Percentiles rank a stretch among this genome's conserved stretches.
Conservation (phyloP, 169 alveolate species). For the Plasmodium gonderi region DNA sequence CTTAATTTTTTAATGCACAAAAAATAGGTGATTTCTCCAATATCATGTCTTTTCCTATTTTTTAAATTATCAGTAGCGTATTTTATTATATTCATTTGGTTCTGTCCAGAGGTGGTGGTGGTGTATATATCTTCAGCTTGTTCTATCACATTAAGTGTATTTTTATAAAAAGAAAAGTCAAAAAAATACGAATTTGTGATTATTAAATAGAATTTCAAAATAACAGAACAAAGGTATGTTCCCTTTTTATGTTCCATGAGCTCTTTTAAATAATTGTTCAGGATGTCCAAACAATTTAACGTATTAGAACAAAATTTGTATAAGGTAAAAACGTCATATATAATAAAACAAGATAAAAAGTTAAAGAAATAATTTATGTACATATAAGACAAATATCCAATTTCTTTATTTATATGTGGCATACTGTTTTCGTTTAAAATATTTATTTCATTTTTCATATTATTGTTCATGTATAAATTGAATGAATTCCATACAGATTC, state of each 20-base stretch:
- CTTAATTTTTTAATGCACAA: constrained; percentile 45
- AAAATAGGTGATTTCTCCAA: constrained; percentile 20
- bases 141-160: not conserved
- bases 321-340: constrained; percentile 38
- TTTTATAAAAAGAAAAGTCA: constrained; percentile 64
- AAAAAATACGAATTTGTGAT: constrained; percentile 42
- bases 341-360: constrained; percentile 34
- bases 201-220: constrained; percentile 48
- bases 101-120: not conserved
- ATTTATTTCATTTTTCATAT: not conserved
- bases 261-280: constrained; percentile 29
- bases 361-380: constrained; percentile 50
- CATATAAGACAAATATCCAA: constrained; percentile 53
- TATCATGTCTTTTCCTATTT: not conserved
- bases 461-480: constrained; percentile 10
- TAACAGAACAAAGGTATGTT: constrained; percentile 8
- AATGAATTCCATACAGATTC: constrained; percentile 18
- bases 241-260: constrained; percentile 31
- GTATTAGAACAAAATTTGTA: constrained; percentile 52
- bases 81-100: not conserved
- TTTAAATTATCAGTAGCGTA: not conserved
- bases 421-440: not conserved
- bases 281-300: constrained; percentile 17
- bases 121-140: not conserved
- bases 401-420: constrained; percentile 26